A percentile compares a stretch with the other conserved stretches of the same genome.
phyloP scores from a whole-genome alignment of 129 eudicot species.

The Ambrosia trifida region DNA sequence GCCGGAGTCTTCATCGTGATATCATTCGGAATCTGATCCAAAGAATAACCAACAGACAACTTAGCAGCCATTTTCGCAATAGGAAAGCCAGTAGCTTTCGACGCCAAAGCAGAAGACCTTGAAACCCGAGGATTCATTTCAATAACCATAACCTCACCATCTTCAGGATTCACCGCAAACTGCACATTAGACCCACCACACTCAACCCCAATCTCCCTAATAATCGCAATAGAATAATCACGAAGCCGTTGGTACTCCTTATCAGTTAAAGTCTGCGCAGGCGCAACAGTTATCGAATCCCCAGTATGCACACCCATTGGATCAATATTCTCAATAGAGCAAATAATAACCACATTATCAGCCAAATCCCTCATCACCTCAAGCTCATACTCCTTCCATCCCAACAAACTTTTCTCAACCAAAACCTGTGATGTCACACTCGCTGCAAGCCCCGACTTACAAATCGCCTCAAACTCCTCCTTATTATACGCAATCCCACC shows the following conservation, averaged over 20 bases:
- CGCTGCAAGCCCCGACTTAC: slow-evolving; percentile 95
- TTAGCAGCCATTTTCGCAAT: slow-evolving; percentile 98
- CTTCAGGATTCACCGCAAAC: slow-evolving; percentile 84
- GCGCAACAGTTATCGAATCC: slow-evolving; percentile 95
- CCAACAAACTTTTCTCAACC: slow-evolving; percentile 89
- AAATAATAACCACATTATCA: slow-evolving; percentile 88
- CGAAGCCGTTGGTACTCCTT: slow-evolving; percentile 90
- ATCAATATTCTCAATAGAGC: slow-evolving; percentile 89
- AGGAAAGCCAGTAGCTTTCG: slow-evolving; percentile 97
- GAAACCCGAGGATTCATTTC: slow-evolving; percentile 99
- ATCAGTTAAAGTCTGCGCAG: slow-evolving; percentile 91
- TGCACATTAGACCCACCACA: slow-evolving; percentile 99
- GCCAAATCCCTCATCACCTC: slow-evolving; percentile 98
- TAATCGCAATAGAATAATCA: slow-evolving; percentile 94
- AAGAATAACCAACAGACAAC: slow-evolving; percentile 89
- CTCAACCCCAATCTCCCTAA: slow-evolving; percentile 97
- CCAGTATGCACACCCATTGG: slow-evolving; percentile 98
- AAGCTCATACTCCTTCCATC: slow-evolving; percentile 97
- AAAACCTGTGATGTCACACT: slow-evolving; percentile 87
- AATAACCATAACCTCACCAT: slow-evolving; percentile 97
- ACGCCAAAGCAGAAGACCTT: slow-evolving; percentile 91
- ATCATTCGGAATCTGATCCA: slow-evolving; percentile 99
- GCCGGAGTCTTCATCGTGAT: slow-evolving; percentile 95
- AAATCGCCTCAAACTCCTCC: slow-evolving; percentile 88
- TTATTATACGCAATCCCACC: slow-evolving; percentile 96